Base-by-base conservation (phyloP, 257 asterid genomes). In the Prunella vulgaris region DNA sequence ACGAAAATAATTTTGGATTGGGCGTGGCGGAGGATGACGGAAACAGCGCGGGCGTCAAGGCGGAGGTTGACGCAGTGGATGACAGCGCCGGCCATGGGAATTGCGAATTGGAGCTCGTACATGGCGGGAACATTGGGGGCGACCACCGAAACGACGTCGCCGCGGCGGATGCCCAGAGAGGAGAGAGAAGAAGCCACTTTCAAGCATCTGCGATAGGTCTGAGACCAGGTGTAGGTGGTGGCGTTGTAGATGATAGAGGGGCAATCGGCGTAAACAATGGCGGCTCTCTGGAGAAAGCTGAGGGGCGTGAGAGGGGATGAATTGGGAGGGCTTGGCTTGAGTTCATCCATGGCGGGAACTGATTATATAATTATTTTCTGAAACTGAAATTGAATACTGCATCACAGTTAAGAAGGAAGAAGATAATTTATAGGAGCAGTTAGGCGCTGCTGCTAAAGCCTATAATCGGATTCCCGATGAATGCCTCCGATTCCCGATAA, bases 61-160 rank as follows among this genome's bases (percentile, higher is more conserved):
- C 95, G 96, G 74, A 84, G 74, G 27, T 89, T 89, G 78, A 89
- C 56, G 56, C 82, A 72, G 77, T 87, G 85, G 52, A 89, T 80
- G 20, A 89, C 79, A 5, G 92, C 92, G 13, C 92, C 92, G 17
- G 90, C 80, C 96, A 89, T 89, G 6, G 96, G 95, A 25, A 80
- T 63, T 10, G 96, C 92, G 60, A 84, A 87, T 8, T 89, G 94
- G 35, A 88, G 88, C 83, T 89, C 95, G 51, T 87, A 89, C 89
- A 87, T 89, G 74, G 96, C 90, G 6, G 95, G 96, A 12, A 87
- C 27, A 17, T 87, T 89, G 0, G 95, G 96, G 24, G 90, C 89
- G 14, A 89, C 77, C 25, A 87, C 92, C 0, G 90, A 84, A 0
- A 87, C 90, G 10, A 89, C 92, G 70, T 84, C 86, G 71, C 83